Evolutionary conservation across 2,329 filamentous ascomycete species (phyloP).

Genomic region (Elsinoe perseae): DNA sequence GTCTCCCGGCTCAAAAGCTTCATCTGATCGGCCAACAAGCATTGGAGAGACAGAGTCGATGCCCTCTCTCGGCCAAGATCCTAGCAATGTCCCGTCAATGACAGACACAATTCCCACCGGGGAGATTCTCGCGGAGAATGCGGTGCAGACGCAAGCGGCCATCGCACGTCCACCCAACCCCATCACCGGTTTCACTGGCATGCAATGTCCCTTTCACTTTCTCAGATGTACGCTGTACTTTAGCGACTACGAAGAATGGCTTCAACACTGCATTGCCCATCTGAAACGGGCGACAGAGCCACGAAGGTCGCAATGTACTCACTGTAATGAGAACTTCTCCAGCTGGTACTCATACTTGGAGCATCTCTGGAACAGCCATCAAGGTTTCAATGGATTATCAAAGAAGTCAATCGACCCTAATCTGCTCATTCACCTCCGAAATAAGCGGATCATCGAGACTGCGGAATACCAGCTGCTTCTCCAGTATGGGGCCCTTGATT

Average conservation of each 20-base stretch:
- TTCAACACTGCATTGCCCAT: not conserved
- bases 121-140: not conserved
- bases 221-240: not conserved
- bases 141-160: not conserved
- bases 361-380: not conserved
- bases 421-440: not conserved
- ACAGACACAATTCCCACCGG: not conserved
- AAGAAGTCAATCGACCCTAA: not conserved
- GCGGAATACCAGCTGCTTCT: not conserved
- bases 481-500: not conserved
- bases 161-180: not conserved
- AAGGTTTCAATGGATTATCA: not conserved
- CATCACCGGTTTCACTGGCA: not conserved
- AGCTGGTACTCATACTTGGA: not conserved
- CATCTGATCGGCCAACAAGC: not conserved
- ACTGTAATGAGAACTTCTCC: not conserved
- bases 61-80: not conserved
- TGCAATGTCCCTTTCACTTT: constrained; percentile 1
- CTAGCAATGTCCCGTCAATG: not conserved
- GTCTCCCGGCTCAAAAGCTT: not conserved
- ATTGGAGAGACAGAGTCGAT: not conserved
- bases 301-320: not conserved
- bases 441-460: not conserved
- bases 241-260: not conserved
- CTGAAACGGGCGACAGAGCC: not conserved